Conservation (phyloP, 306 rosid species). For the Cucurbita maxima region DNA sequence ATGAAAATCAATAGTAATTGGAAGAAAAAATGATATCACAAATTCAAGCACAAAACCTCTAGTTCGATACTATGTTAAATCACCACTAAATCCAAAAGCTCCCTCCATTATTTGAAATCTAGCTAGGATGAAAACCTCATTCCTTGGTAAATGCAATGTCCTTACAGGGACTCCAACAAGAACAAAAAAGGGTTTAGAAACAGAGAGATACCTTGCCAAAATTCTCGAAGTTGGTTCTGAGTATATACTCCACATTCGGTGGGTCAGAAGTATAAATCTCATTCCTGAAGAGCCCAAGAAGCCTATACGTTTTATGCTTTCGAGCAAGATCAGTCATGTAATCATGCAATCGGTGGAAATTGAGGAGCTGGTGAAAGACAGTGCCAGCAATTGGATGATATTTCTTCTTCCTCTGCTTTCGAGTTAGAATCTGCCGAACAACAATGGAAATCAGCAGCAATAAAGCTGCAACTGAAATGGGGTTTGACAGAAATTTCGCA, state of each 20-base stretch:
- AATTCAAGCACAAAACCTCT: background rate
- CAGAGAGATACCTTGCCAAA: conserved; percentile 52
- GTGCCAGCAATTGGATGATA: conserved; percentile 67
- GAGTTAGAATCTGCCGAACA: background rate
- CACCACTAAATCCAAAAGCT: background rate
- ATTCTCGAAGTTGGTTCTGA: conserved; percentile 60
- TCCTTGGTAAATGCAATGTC: background rate
- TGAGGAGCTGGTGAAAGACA: conserved; percentile 39
- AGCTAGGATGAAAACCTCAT: background rate
- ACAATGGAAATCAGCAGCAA: conserved; percentile 19
- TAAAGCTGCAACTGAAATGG: conserved; percentile 13
- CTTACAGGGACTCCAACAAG: background rate
- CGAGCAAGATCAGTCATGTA: conserved; percentile 71
- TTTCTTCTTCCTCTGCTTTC: conserved; percentile 26
- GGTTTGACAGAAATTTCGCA: conserved; percentile 17
- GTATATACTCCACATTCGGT: conserved; percentile 58
- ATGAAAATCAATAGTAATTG: background rate
- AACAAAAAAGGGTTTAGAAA: background rate
- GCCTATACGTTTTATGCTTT: conserved; percentile 58
- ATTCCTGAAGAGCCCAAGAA: conserved; percentile 32
- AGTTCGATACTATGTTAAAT: too few relatives aligned
- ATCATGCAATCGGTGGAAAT: conserved; percentile 59
- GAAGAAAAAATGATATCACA: background rate
- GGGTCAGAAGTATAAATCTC: conserved; percentile 75
- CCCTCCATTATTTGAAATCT: background rate